Evolutionary conservation across 2,329 filamentous ascomycete species (phyloP).

Genomic region (Apiospora saccharicola): DNA sequence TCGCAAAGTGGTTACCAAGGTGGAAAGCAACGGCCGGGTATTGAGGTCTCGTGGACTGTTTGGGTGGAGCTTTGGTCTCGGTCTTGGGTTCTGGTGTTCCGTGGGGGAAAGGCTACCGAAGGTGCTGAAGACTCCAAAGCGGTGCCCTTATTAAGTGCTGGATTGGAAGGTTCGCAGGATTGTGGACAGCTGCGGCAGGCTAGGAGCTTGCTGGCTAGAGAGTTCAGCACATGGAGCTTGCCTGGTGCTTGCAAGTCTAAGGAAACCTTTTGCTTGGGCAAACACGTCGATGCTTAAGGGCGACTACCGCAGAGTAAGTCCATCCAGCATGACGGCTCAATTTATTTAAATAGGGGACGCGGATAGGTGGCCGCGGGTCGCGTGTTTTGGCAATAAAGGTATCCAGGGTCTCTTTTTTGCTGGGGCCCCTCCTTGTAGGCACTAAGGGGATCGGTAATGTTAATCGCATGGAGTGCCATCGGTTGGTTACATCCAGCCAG

Average conservation of each 20-base stretch:
- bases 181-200: not conserved
- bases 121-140: not conserved
- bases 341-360: slow-evolving; percentile 15
- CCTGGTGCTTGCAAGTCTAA: not conserved
- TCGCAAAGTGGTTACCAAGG: not conserved
- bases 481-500: not conserved
- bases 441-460: slow-evolving; percentile 5
- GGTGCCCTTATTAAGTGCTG: slow-evolving; percentile 4
- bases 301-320: not conserved
- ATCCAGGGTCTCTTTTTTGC: slow-evolving; percentile 13
- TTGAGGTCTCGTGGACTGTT: slow-evolving; percentile 1
- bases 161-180: not conserved
- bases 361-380: slow-evolving; percentile 15
- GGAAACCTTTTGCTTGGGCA: not conserved
- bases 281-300: not conserved
- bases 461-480: not conserved
- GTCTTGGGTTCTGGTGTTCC: slow-evolving; percentile 13
- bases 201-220: not conserved
- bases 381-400: slow-evolving; percentile 5
- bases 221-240: not conserved
- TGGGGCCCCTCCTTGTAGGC: not conserved
- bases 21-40: not conserved
- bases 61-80: slow-evolving; percentile 10
- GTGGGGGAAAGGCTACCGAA: slow-evolving; percentile 9
- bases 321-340: not conserved